Evolutionary conservation across 345 rosid species (phyloP), one percentile per base, ranked within the genome.

Genomic region (Eucalyptus sp.): DNA sequence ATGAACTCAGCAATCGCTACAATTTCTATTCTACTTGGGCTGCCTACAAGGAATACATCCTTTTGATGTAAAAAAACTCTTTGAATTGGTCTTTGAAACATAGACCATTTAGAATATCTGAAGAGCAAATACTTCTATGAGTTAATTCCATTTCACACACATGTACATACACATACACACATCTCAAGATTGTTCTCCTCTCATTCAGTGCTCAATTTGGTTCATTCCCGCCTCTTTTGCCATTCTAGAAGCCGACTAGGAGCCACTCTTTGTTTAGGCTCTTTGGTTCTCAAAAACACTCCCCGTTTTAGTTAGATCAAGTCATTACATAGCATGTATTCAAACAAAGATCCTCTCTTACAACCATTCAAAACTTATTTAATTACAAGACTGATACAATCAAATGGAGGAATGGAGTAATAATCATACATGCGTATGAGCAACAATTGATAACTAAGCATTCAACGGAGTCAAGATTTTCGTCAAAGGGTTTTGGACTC

Each of bases 141-240:
- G 54, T 51, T 51, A 16, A 51, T 51, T 1, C 54, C 54, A 51
- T 51, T 51, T 51, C 20, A 51, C 54, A 51, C 20, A 6, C 54
- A 51, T 0, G 3, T 51, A 6, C 8, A 1, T 1, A 1, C 8
- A 0, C 54, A 51, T 51, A 51, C 54, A 51, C 20, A 51, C 54
- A 51, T 51, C 8, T 51, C 1, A 51, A 1, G 20, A 16, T 51
- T 2, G 4, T 51, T 51, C 54, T 3, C 54, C 54, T 51, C 54
- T 51, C 54, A 1, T 16, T 6, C 20, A 1, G 3, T 51, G 54
- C 54, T 51, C 20, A 51, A 51, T 51, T 51, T 51, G 54, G 54
- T 51, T 51, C 54, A 16, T 51, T 51, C 54, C 0, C 20, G 1
- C 20, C 54, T 51, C 54, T 16, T 6, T 51, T 51, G 8, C 3